Conservation (phyloP, 2,329 filamentous ascomycete genomes). For the Emericellopsis cladophorae region DNA sequence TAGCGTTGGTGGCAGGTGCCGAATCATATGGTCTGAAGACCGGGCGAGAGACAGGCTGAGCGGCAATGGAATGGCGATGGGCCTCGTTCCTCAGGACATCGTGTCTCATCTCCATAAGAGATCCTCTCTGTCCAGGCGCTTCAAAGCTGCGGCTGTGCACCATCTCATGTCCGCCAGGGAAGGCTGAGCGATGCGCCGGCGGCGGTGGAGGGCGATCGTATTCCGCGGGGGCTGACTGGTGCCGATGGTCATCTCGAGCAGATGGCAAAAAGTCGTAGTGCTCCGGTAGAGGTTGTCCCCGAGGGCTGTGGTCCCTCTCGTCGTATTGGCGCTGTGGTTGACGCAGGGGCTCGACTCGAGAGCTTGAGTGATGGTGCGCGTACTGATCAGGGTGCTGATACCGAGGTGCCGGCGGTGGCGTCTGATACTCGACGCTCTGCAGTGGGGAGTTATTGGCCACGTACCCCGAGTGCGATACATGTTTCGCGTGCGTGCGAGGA, state of each 20-base stretch:
- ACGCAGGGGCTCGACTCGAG: slow-evolving; percentile 11
- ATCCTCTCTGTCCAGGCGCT: slow-evolving; percentile 25
- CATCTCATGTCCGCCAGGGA: slow-evolving; percentile 30
- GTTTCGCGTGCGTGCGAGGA: slow-evolving; percentile 31
- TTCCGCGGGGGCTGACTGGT: slow-evolving; percentile 20
- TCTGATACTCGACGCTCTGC: slow-evolving; percentile 37
- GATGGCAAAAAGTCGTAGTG: slow-evolving; percentile 15
- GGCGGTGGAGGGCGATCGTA: slow-evolving; percentile 41
- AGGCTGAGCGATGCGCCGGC: slow-evolving; percentile 37
- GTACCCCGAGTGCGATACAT: slow-evolving; percentile 21
- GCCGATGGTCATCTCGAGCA: slow-evolving; percentile 7
- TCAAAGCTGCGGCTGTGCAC: slow-evolving; percentile 28
- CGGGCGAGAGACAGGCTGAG: slow-evolving; percentile 34
- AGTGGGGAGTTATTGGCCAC: slow-evolving; percentile 39
- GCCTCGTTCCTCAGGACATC: slow-evolving; percentile 45
- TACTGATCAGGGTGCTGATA: slow-evolving; percentile 23
- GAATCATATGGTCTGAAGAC: slow-evolving; percentile 39
- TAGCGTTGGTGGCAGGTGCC: slow-evolving; percentile 21
- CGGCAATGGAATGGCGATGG: slow-evolving; percentile 35
- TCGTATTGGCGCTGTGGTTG: slow-evolving; percentile 21
- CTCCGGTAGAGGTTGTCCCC: slow-evolving; percentile 18
- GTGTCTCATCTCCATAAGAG: slow-evolving; percentile 41
- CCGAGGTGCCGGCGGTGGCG: slow-evolving; percentile 19
- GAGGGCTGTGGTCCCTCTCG: slow-evolving; percentile 21
- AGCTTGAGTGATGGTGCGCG: slow-evolving; percentile 8